Evolutionary conservation across 2,329 filamentous ascomycete genomes (phyloP), one percentile per base, ranked within the genome.

Genomic region (Exserohilum turcica): DNA sequence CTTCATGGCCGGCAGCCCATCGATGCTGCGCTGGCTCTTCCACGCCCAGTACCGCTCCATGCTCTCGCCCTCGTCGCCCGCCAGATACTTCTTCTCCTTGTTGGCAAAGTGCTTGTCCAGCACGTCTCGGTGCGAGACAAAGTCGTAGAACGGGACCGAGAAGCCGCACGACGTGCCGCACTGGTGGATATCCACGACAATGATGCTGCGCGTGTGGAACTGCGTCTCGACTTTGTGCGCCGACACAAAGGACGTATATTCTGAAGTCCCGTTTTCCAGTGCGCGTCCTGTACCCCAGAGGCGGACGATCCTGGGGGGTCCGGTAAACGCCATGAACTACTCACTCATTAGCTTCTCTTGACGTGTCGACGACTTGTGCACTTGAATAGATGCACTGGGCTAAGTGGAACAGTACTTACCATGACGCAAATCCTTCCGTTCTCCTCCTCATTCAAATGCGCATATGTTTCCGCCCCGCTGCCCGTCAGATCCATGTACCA

Each of bases 401-500:
- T n/a, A n/a, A n/a, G n/a, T n/a, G n/a, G n/a, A n/a, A n/a, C n/a
- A n/a, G n/a, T n/a, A 15, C 39, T 33, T 35, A 52, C 48, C 65
- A 74, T 70, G 46, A 78, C 64, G 32, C 72, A 76, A 31, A 78
- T 76, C 9, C 76, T 56, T 1, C 75, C 77, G 59, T 79, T 79
- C 2, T 63, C 66, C 0, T 63, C 63, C 50, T 79, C 77, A 53
- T 76, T 67, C 8, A 79, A 59, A 47, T 79, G 77, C 0, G 71
- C 67, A 27, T 76, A 74, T 0, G 77, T 79, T 56, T 79, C 77
- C n/a, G 74, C 66, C 6, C 77, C 77, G 12, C 66, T 72, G 10
- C 77, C 77, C 1, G 70, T 73, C 0, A 79, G 66, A 47, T 79
- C 77, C 59, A 78, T 69, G 55, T 78, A 79, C 76, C 76, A 79